Evolutionary conservation across 371 early-diverging fungal genomes (phyloP).

Genomic region (Dinochytrium kinnereticum): DNA sequence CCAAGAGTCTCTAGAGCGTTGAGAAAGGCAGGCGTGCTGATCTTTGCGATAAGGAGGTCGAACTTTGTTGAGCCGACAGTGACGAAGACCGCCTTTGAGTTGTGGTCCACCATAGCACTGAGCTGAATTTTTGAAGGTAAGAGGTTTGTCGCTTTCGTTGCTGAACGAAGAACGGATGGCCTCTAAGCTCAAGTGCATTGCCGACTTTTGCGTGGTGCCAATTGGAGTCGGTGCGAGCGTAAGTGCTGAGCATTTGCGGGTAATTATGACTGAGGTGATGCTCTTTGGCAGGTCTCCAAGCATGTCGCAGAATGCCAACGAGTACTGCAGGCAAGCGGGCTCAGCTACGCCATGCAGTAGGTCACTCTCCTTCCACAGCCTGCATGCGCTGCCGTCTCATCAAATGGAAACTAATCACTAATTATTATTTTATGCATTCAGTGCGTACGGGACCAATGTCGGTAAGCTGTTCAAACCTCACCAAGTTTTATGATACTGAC

Average conservation of each 20-base stretch:
- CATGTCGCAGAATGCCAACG: constrained; percentile 12
- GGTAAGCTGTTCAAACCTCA: not conserved
- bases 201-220: constrained; percentile 13
- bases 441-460: constrained; percentile 14
- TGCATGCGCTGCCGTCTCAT: too few species aligned
- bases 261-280: too few species aligned
- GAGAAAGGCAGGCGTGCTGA: constrained; percentile 57
- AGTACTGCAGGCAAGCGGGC: not conserved
- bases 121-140: too few species aligned
- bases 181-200: not conserved
- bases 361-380: not conserved
- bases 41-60: constrained; percentile 67
- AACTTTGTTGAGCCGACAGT: constrained; percentile 93
- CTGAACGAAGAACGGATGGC: not conserved
- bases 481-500: not conserved
- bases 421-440: not conserved
- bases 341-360: not conserved
- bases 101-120: too few species aligned
- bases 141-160: too few species aligned
- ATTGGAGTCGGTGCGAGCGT: constrained; percentile 11
- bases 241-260: too few species aligned
- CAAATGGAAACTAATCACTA: too few species aligned
- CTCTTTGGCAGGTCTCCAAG: too few species aligned
- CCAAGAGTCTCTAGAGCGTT: constrained; percentile 50
- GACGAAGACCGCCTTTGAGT: constrained; percentile 60